phyloP scores from a whole-genome alignment of 2,329 filamentous ascomycete species.

The Pseudocercospora musae region DNA sequence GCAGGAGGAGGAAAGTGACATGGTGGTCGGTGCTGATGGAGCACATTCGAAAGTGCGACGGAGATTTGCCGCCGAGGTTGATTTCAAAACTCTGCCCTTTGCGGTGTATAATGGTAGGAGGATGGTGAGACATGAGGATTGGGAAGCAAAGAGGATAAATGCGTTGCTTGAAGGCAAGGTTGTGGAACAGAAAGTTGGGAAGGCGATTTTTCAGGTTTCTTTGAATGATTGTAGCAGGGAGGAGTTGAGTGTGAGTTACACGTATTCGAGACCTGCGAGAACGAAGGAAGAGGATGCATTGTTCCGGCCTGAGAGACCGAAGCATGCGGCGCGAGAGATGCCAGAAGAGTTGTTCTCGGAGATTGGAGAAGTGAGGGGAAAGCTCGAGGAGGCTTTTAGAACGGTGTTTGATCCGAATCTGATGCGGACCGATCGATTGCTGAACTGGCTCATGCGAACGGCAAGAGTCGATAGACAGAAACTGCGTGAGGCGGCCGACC shows the following conservation, averaged over 20 bases:
- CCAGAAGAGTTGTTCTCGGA: constrained; percentile 39
- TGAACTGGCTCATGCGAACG: constrained; percentile 45
- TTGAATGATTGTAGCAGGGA: constrained; percentile 30
- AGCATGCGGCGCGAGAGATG: constrained; percentile 33
- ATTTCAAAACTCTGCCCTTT: constrained; percentile 37
- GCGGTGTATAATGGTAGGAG: constrained; percentile 38
- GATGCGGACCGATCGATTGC: constrained; percentile 35
- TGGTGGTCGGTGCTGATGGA: constrained; percentile 40
- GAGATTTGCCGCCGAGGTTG: constrained; percentile 24
- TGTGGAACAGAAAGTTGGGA: constrained; percentile 25
- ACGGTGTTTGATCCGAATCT: constrained; percentile 34
- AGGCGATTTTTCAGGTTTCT: constrained; percentile 34
- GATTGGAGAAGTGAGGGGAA: constrained; percentile 24
- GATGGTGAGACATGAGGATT: constrained; percentile 20
- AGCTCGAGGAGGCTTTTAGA: constrained; percentile 33
- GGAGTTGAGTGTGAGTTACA: constrained; percentile 38
- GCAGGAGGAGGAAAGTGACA: constrained; percentile 7
- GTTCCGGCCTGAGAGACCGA: constrained; percentile 35
- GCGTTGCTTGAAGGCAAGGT: constrained; percentile 25
- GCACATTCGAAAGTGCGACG: constrained; percentile 37
- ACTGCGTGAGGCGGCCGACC: constrained; percentile 26
- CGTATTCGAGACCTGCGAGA: constrained; percentile 38
- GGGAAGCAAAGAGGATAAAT: constrained; percentile 12
- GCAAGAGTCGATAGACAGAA: constrained; percentile 22
- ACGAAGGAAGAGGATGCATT: constrained; percentile 31